Evolutionary conservation across 805 yeast species (phyloP), one percentile per base, ranked within the genome.

Genomic region (Dipodascopsis uninucleata): DNA sequence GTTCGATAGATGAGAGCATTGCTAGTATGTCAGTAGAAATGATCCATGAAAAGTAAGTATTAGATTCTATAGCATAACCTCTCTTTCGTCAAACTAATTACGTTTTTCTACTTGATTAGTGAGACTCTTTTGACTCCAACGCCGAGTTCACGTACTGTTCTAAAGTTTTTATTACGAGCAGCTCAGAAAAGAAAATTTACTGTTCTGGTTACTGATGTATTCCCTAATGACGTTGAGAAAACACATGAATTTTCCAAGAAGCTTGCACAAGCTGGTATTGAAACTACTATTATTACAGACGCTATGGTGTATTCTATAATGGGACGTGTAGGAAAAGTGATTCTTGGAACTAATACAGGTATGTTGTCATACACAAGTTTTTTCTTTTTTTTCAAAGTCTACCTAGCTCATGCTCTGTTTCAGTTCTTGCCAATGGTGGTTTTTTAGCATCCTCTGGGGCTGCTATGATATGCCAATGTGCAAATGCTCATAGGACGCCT

Each of bases 311-410:
- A 82, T 65, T 97, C 98, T 0, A 87, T 93, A 36, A 93, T 93
- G 97, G 85, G 96, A 29, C 74, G 96, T 54, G 97, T 93, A 4
- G 96, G 97, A 34, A 94, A 94, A 64, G 98, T 93, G 24, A 79
- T 93, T 47, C 77, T 94, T 42, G 97, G 97, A 29, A 83, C 97
- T 4, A 77, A 85, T 50, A 79, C 96, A 0, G 97, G 51, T 46
- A 39, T 3, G 52, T 20, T 5, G 16, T 17, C 18, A 12, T 5
- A 21, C 9, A 14, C 5, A 24, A 6, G 20, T 21, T 22, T 8
- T n/a, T 9, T n/a, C 12, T 5, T 8, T 21, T 17, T 17, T 14
- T n/a, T n/a, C n/a, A n/a, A n/a, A n/a, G n/a, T n/a, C n/a, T n/a
- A n/a, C 38, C 36, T 14, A 10, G 38, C 38, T 32, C 17, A 34